Evolutionary conservation across 495 filamentous ascomycete species (phyloP), one percentile per base, ranked within the genome.

Genomic region (Pyrenula aspistea): DNA sequence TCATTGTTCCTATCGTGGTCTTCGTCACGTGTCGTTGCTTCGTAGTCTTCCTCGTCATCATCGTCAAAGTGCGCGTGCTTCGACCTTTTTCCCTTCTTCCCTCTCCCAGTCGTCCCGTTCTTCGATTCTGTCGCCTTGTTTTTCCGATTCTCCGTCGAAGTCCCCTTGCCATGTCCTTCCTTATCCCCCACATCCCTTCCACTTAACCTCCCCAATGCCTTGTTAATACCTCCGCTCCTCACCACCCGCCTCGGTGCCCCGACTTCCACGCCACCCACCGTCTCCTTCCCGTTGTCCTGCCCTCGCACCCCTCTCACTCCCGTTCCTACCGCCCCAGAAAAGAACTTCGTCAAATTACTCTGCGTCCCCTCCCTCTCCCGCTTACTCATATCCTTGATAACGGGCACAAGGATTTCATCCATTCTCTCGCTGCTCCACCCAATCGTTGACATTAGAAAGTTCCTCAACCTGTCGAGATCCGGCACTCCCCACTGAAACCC

Each of bases 401-500:
- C 94, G 0, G 93, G 93, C 10, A 97, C 87, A 2, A 98, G 79
- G 1, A 97, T 86, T 65, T 97, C 92, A 60, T 97, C 94, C 0
- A 92, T 96, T 21, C 88, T 77, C 64, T 95, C 91, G 64, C 85
- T 83, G 51, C 76, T 81, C 93, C 93, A 98, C 1, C 93, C 93
- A 58, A 98, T 86, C 0, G 90, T 95, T n/a, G 76, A 70, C 89
- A 95, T 96, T 49, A 98, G 73, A 62, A 91, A 98, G 19, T 72
- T 72, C n/a, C 94, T 70, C 54, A 98, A 69, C 0, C 87, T 87
- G 51, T 93, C 89, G 2, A 98, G 75, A 61, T 98, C 93, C 0
- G 93, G 93, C 0, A 95, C 86, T 20, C 93, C 93, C 93, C 93
- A 98, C 68, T 91, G 84, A 61, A 98, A 98, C 2, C 74, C 68